Evolutionary conservation across 2,329 filamentous ascomycete genomes (phyloP).

Genomic region (Colletotrichum sp.): DNA sequence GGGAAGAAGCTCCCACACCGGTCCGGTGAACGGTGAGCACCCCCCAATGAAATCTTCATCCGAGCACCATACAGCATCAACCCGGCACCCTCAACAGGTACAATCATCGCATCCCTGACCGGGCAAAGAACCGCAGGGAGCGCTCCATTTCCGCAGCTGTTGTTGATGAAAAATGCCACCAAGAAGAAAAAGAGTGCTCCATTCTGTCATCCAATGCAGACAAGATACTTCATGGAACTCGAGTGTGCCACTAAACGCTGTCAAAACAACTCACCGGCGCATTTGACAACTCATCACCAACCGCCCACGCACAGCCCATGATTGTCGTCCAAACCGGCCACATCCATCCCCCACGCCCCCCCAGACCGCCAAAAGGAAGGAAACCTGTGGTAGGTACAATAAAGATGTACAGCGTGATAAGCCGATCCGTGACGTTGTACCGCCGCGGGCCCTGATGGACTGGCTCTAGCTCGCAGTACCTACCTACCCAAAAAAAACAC

Average conservation of each 20-base stretch:
- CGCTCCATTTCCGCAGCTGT: neutral
- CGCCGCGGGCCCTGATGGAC: neutral
- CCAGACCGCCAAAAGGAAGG: neutral
- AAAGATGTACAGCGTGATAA: neutral
- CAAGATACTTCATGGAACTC: neutral
- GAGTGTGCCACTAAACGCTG: neutral
- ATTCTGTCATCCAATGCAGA: neutral
- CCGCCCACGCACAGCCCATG: neutral
- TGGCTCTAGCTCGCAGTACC: neutral
- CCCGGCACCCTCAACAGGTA: neutral
- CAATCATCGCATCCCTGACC: neutral
- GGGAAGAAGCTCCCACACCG: neutral
- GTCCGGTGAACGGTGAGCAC: neutral
- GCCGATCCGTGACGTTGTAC: conserved; percentile 9
- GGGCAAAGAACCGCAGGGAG: neutral
- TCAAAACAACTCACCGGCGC: neutral
- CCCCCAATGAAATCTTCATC: neutral
- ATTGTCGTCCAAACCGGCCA: neutral
- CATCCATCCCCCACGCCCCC: neutral
- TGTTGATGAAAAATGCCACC: neutral
- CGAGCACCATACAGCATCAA: neutral
- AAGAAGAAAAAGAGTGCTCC: neutral
- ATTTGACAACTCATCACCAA: neutral
- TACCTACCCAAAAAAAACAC: neutral
- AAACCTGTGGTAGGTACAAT: neutral